Percentiles rank a stretch among this genome's conserved stretches.
phyloP scores from a whole-genome alignment of 2,329 filamentous ascomycete genomes.

The Xylaria sp. region DNA sequence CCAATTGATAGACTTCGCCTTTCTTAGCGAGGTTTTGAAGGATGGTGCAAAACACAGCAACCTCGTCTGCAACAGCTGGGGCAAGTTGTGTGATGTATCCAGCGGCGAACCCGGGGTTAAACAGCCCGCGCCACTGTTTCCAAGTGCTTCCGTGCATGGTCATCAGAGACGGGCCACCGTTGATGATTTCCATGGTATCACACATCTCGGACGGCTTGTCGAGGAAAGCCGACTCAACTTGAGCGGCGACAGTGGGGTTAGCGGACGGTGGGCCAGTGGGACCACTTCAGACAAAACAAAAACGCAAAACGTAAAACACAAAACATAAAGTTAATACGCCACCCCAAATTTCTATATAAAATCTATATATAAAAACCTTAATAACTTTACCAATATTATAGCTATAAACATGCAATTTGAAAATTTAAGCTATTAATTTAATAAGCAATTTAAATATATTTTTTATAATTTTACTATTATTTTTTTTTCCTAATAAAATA shows the following conservation, averaged over 20 bases:
- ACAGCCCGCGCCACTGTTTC: conserved; percentile 43
- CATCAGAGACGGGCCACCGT: conserved; percentile 59
- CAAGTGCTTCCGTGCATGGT: conserved; percentile 51
- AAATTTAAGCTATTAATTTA: too few species aligned
- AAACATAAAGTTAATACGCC: too few species aligned
- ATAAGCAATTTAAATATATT: too few species aligned
- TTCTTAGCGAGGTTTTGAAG: conserved; percentile 22
- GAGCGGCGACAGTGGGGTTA: conserved; percentile 33
- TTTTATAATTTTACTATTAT: too few species aligned
- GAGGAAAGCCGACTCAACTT: conserved; percentile 40
- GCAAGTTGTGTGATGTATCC: conserved; percentile 38
- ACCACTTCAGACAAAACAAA: too few species aligned
- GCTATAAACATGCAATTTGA: too few species aligned
- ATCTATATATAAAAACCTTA: too few species aligned
- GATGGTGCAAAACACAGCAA: conserved; percentile 39
- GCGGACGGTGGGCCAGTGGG: too few species aligned
- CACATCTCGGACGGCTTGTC: conserved; percentile 38
- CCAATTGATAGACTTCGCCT: conserved; percentile 39
- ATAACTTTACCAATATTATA: too few species aligned
- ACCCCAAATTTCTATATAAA: too few species aligned
- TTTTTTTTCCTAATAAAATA: too few species aligned
- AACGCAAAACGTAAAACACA: too few species aligned
- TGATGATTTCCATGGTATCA: conserved; percentile 46
- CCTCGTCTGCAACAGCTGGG: conserved; percentile 40
- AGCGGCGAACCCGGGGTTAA: conserved; percentile 43